A percentile compares a stretch with the other conserved stretches of the same genome.
phyloP scores from a whole-genome alignment of 768 basidiomycete species.

The Russula brevipes region DNA sequence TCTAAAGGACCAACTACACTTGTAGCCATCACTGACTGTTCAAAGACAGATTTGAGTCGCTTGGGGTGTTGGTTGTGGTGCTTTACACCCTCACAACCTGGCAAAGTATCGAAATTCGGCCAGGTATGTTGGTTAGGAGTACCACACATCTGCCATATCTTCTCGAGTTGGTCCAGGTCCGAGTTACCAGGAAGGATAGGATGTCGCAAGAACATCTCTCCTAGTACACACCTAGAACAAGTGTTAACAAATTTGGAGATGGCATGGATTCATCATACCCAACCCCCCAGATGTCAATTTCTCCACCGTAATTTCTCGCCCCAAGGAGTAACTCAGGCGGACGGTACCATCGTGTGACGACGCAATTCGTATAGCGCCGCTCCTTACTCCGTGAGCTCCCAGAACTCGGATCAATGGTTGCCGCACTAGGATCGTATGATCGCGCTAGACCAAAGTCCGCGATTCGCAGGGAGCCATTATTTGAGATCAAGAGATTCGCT shows the following conservation, averaged over 20 bases:
- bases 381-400: slow-evolving; percentile 45
- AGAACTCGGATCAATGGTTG: slow-evolving; percentile 33
- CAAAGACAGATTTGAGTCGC: slow-evolving; percentile 52
- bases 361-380: slow-evolving; percentile 89
- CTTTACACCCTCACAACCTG: slow-evolving; percentile 76
- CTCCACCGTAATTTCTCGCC: slow-evolving; percentile 83
- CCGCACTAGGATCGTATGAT: slow-evolving; percentile 54
- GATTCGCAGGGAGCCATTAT: slow-evolving; percentile 75
- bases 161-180: slow-evolving; percentile 87
- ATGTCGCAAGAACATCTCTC: slow-evolving; percentile 86
- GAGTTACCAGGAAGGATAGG: slow-evolving; percentile 86
- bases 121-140: slow-evolving; percentile 77
- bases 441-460: slow-evolving; percentile 97
- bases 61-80: slow-evolving; percentile 51
- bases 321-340: slow-evolving; percentile 91
- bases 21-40: slow-evolving; percentile 42
- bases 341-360: slow-evolving; percentile 92
- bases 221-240: slow-evolving; percentile 75
- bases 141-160: slow-evolving; percentile 88
- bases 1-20: slow-evolving; percentile 16
- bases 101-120: slow-evolving; percentile 70
- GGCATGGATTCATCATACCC: slow-evolving; percentile 50
- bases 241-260: background rate
- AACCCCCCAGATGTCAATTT: slow-evolving; percentile 97
- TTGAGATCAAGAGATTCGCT: slow-evolving; percentile 91